A percentile compares a stretch with the other conserved stretches of the same genome.
Evolutionary conservation across 805 yeast genomes (phyloP).

Genomic region (Kodamaea nitidulidarum): DNA sequence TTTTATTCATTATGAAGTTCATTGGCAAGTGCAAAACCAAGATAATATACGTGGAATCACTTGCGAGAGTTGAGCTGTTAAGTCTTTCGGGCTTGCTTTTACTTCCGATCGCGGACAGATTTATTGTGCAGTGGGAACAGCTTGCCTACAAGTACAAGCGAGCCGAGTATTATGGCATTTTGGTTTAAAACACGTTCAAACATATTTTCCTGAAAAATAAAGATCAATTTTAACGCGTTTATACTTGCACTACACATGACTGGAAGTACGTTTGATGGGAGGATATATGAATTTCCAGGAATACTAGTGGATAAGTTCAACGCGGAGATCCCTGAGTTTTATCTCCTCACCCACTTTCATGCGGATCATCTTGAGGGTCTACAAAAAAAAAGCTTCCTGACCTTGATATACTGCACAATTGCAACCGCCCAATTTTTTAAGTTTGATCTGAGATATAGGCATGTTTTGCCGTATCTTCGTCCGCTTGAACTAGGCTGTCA

Average conservation of each 20-base stretch:
- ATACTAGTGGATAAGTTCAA: conserved; percentile 38
- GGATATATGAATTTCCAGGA: conserved; percentile 45
- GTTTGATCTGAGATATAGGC: conserved; percentile 15
- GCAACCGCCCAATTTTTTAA: conserved; percentile 31
- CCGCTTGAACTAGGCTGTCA: conserved; percentile 18
- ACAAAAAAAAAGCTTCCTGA: conserved; percentile 33
- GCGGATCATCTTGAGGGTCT: conserved; percentile 52
- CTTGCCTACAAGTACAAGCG: conserved; percentile 49
- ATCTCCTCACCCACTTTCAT: conserved; percentile 50
- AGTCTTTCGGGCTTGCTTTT: conserved; percentile 75
- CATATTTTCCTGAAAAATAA: neutral
- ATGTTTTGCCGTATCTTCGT: conserved; percentile 17
- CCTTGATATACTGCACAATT: conserved; percentile 45
- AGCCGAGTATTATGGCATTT: conserved; percentile 73
- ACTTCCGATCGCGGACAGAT: conserved; percentile 67
- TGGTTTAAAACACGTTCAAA: conserved; percentile 53
- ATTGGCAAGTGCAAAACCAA: conserved; percentile 46
- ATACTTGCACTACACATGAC: neutral
- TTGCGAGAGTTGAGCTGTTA: conserved; percentile 73
- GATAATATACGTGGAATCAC: conserved; percentile 77
- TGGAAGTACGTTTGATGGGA: conserved; percentile 38
- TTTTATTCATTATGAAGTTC: conserved; percentile 48
- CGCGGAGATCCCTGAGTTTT: conserved; percentile 17
- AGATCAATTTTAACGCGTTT: neutral
- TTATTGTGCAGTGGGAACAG: conserved; percentile 86